Evolutionary conservation across 768 basidiomycete species (phyloP).

Genomic region (Mycena rebaudengoi): DNA sequence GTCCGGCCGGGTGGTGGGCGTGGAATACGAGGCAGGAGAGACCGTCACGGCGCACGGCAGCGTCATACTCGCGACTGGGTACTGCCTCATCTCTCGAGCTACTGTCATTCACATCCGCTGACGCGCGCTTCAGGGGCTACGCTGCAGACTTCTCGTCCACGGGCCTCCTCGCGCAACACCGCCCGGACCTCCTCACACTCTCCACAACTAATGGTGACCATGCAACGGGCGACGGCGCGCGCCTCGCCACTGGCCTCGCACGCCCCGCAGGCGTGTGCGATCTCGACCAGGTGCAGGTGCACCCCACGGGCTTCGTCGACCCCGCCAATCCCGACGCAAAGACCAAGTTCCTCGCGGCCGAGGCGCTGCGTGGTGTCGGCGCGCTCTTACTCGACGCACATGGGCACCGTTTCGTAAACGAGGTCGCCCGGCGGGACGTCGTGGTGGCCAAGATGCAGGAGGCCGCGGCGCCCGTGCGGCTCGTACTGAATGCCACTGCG

Average conservation of each 20-base stretch:
- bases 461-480: slow-evolving; percentile 29
- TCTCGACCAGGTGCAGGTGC: slow-evolving; percentile 37
- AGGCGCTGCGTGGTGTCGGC: slow-evolving; percentile 84
- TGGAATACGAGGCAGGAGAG: slow-evolving; percentile 30
- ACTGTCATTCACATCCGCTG: not conserved
- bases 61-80: slow-evolving; percentile 35
- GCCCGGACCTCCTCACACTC: slow-evolving; percentile 34
- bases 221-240: slow-evolving; percentile 35
- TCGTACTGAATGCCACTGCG: slow-evolving; percentile 29
- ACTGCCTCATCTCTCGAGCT: not conserved
- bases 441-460: slow-evolving; percentile 34
- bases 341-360: slow-evolving; percentile 84
- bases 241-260: slow-evolving; percentile 27
- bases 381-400: slow-evolving; percentile 76
- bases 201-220: slow-evolving; percentile 38
- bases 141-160: slow-evolving; percentile 33
- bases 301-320: slow-evolving; percentile 83
- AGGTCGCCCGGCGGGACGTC: slow-evolving; percentile 66
- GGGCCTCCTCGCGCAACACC: slow-evolving; percentile 30
- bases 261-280: slow-evolving; percentile 26
- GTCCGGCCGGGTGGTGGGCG: slow-evolving; percentile 29
- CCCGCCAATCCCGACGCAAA: slow-evolving; percentile 74
- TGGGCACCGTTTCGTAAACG: slow-evolving; percentile 77
- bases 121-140: slow-evolving; percentile 28
- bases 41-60: slow-evolving; percentile 13